A percentile compares a stretch with the other conserved stretches of the same genome.
Conservation (phyloP, 108 stramenopile genomes). For the Pelagomonas calceolata region DNA sequence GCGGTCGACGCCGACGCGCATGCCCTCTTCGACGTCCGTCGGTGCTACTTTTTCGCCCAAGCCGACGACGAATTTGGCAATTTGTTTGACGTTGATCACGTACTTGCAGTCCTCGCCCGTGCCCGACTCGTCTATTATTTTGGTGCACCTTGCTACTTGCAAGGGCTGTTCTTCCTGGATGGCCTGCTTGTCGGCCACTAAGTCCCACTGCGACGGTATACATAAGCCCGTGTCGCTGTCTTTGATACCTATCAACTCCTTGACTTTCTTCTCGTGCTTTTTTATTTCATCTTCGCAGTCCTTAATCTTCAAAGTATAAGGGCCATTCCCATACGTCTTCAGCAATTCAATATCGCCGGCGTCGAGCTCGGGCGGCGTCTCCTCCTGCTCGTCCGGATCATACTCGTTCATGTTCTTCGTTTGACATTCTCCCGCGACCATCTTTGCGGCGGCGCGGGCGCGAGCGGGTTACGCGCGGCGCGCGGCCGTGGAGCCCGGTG, state of each 20-base stretch:
- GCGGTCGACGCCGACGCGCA: conserved; percentile 75
- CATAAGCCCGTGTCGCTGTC: conserved; percentile 94
- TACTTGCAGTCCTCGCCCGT: conserved; percentile 76
- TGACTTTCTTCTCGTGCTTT: conserved; percentile 83
- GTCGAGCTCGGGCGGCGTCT: conserved; percentile 82
- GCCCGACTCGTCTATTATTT: conserved; percentile 79
- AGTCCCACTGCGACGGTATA: conserved; percentile 95
- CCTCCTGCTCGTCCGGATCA: conserved; percentile 69
- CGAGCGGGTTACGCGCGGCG: too few species aligned
- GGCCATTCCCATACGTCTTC: conserved; percentile 92
- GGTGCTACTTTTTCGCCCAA: conserved; percentile 93
- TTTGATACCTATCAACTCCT: conserved; percentile 96
- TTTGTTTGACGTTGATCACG: conserved; percentile 97
- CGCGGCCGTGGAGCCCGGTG: too few species aligned
- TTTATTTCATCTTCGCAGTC: conserved; percentile 89
- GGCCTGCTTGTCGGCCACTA: conserved; percentile 99
- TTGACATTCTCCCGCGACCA: conserved; percentile 70
- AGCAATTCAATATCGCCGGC: conserved; percentile 93
- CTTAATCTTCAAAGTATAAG: conserved; percentile 84
- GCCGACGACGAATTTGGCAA: conserved; percentile 98
- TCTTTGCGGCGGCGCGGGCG: background rate
- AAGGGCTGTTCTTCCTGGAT: conserved; percentile 96
- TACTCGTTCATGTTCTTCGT: conserved; percentile 62
- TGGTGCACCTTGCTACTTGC: conserved; percentile 94
- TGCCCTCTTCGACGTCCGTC: conserved; percentile 99